phyloP scores from a whole-genome alignment of 2,329 filamentous ascomycete species.

The Pseudogymnoascus sp. region DNA sequence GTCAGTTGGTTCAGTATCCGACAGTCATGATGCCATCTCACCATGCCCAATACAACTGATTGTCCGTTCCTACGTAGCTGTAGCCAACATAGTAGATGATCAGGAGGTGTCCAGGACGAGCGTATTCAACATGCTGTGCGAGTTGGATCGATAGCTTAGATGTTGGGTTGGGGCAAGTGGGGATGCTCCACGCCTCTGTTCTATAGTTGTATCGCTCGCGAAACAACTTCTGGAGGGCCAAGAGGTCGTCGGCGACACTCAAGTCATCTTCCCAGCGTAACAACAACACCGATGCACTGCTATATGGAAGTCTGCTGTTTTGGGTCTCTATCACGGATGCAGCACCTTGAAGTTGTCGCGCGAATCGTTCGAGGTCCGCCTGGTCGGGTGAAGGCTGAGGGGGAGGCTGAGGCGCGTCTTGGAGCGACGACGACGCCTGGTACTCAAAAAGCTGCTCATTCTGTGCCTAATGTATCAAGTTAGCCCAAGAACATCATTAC shows the following conservation, averaged over 20 bases:
- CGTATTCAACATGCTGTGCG: conserved; percentile 49
- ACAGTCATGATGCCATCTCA: conserved; percentile 33
- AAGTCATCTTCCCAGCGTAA: conserved; percentile 55
- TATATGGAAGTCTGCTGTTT: conserved; percentile 49
- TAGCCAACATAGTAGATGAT: conserved; percentile 58
- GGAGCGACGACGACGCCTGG: neutral
- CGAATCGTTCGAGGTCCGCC: conserved; percentile 56
- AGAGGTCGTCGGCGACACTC: conserved; percentile 44
- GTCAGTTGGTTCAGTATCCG: conserved; percentile 28
- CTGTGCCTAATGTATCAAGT: conserved; percentile 18
- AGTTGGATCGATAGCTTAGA: conserved; percentile 54
- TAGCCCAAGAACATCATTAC: conserved; percentile 11
- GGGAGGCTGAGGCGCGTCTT: conserved; percentile 10
- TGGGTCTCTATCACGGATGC: conserved; percentile 59
- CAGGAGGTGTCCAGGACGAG: conserved; percentile 48
- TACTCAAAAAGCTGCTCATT: conserved; percentile 24
- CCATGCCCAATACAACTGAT: conserved; percentile 59
- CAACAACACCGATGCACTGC: conserved; percentile 50
- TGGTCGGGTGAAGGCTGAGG: conserved; percentile 24
- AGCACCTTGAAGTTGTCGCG: conserved; percentile 58
- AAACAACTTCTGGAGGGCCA: conserved; percentile 47
- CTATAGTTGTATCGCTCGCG: conserved; percentile 52
- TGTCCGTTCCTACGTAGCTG: conserved; percentile 48
- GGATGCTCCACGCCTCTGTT: conserved; percentile 53
- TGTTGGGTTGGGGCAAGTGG: conserved; percentile 48